phyloP scores from a whole-genome alignment of 352 stramenopile species.

The Vaucheria bursata region DNA sequence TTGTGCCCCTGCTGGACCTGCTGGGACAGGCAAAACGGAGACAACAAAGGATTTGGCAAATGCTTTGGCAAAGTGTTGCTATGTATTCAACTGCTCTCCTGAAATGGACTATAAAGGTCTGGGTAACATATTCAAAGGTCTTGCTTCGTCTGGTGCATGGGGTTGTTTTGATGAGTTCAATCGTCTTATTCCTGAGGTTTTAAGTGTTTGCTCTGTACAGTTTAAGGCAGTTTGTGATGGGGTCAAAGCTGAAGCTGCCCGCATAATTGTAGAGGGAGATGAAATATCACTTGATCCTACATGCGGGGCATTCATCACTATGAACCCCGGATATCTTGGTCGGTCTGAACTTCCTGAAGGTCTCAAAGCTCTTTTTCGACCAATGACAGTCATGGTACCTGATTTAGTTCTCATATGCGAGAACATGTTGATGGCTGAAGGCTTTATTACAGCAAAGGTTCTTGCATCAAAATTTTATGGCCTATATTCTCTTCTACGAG shows the following conservation, averaged over 20 bases:
- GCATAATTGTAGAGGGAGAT: constrained; percentile 86
- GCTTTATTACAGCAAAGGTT: constrained; percentile 81
- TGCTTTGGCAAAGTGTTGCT: constrained; percentile 84
- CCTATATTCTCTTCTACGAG: constrained; percentile 80
- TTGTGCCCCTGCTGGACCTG: constrained; percentile 78
- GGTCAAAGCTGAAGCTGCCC: constrained; percentile 80
- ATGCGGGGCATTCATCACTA: constrained; percentile 89
- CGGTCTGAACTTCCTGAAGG: constrained; percentile 84
- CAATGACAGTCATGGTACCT: constrained; percentile 91
- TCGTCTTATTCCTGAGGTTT: constrained; percentile 79
- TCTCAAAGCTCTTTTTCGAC: constrained; percentile 84
- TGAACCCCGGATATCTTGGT: constrained; percentile 91
- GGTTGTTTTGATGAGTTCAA: constrained; percentile 95
- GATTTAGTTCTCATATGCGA: constrained; percentile 90
- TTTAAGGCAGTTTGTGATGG: constrained; percentile 90
- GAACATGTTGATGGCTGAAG: constrained; percentile 93
- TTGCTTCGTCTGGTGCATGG: constrained; percentile 84
- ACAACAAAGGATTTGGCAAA: constrained; percentile 88
- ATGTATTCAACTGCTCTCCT: constrained; percentile 86
- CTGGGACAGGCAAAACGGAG: constrained; percentile 84
- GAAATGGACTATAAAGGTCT: constrained; percentile 92
- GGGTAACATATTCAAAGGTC: constrained; percentile 92
- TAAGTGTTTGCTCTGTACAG: constrained; percentile 81
- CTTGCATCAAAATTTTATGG: constrained; percentile 90
- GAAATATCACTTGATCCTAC: constrained; percentile 77